Evolutionary conservation across 1,284 basidiomycete genomes (phyloP).

Genomic region (Heterobasidion parviporum): DNA sequence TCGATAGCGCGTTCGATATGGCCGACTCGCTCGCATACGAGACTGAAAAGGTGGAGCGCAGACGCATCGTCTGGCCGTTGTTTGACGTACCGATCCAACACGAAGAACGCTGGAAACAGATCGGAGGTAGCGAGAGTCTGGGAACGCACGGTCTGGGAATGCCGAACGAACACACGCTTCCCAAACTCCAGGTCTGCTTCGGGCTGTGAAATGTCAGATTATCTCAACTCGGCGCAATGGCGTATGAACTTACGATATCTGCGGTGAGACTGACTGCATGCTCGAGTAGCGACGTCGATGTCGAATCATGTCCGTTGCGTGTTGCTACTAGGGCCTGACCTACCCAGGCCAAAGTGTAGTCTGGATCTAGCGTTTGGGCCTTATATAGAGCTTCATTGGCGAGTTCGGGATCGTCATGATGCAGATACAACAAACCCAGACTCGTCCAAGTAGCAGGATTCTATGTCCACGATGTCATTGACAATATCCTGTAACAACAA

Average conservation of each 20-base stretch:
- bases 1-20: conserved; percentile 56
- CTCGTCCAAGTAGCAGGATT: conserved; percentile 80
- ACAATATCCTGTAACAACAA: not conserved
- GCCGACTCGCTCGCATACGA: conserved; percentile 82
- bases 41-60: conserved; percentile 79
- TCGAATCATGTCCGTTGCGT: conserved; percentile 50
- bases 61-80: conserved; percentile 63
- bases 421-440: conserved; percentile 86
- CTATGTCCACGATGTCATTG: conserved; percentile 26
- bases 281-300: conserved; percentile 69
- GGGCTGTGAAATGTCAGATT: conserved; percentile 36
- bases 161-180: conserved; percentile 47
- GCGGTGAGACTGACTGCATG: conserved; percentile 75
- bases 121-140: conserved; percentile 14
- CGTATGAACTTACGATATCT: conserved; percentile 49
- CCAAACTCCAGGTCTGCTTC: conserved; percentile 83
- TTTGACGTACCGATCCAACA: conserved; percentile 71
- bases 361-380: conserved; percentile 89
- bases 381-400: conserved; percentile 84
- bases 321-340: conserved; percentile 85
- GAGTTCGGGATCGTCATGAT: conserved; percentile 74
- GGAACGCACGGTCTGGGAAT: conserved; percentile 19
- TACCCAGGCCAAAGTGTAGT: conserved; percentile 87
- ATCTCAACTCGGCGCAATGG: not conserved
- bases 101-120: conserved; percentile 73